A percentile compares a stretch with the other conserved stretches of the same genome.
Evolutionary conservation across 768 basidiomycete species (phyloP).

Genomic region (Kwoniella newhampshirensis): DNA sequence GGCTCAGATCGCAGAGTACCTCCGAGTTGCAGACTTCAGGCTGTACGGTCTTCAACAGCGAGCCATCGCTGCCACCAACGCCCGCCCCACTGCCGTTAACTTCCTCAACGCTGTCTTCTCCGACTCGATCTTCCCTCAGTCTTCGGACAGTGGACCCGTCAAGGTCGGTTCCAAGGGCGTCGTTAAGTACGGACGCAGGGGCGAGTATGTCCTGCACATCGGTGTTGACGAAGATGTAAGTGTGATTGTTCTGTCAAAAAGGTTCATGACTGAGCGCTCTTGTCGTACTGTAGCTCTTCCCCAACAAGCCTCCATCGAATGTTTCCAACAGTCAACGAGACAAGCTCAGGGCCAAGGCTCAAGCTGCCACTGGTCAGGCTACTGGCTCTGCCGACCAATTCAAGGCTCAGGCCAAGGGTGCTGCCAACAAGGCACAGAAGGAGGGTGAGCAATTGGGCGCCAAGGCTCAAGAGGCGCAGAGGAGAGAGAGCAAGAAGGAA

Average conservation of each 20-base stretch:
- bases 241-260: slow-evolving; percentile 3
- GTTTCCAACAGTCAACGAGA: slow-evolving; percentile 46
- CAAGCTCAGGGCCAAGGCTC: slow-evolving; percentile 44
- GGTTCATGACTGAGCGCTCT: not conserved
- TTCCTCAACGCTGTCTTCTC: slow-evolving; percentile 51
- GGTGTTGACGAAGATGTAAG: slow-evolving; percentile 55
- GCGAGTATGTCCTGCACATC: slow-evolving; percentile 55
- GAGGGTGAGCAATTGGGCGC: slow-evolving; percentile 44
- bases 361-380: slow-evolving; percentile 32
- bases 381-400: slow-evolving; percentile 44
- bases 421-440: slow-evolving; percentile 43
- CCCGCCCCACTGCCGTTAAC: slow-evolving; percentile 48
- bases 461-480: slow-evolving; percentile 42
- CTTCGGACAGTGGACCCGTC: slow-evolving; percentile 25
- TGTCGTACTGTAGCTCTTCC: slow-evolving; percentile 44
- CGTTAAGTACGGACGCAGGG: slow-evolving; percentile 55
- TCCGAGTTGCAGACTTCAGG: slow-evolving; percentile 54
- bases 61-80: slow-evolving; percentile 87
- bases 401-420: slow-evolving; percentile 41
- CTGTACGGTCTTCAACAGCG: slow-evolving; percentile 79
- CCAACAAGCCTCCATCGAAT: slow-evolving; percentile 47
- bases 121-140: slow-evolving; percentile 49
- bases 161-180: slow-evolving; percentile 50
- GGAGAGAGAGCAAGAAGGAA: slow-evolving; percentile 43
- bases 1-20: slow-evolving; percentile 49